Evolutionary conservation across 805 yeast species (phyloP).

Genomic region (Kuraishia floccosa): DNA sequence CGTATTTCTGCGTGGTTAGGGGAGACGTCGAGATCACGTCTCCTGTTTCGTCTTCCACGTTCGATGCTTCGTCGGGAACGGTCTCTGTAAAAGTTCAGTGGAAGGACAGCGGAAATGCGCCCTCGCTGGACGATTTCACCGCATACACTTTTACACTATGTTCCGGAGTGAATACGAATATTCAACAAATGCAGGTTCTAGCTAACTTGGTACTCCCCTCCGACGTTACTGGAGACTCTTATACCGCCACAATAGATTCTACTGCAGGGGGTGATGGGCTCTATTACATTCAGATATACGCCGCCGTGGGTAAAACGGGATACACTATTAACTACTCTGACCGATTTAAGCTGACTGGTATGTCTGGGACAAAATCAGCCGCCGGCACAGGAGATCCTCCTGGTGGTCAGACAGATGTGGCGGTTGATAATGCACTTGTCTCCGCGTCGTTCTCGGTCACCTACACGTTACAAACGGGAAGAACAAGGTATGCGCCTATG

Average conservation of each 20-base stretch:
- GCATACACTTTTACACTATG: conserved; percentile 46
- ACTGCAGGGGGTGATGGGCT: conserved; percentile 47
- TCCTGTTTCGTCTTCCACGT: conserved; percentile 29
- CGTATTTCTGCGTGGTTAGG: too few relatives aligned
- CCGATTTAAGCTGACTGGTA: conserved; percentile 54
- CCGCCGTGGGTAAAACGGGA: conserved; percentile 24
- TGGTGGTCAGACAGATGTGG: conserved; percentile 18
- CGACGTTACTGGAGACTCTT: conserved; percentile 20
- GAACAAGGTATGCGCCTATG: conserved; percentile 82
- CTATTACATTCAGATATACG: conserved; percentile 62
- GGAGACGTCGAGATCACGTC: conserved; percentile 37
- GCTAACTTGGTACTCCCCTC: conserved; percentile 17
- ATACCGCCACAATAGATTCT: conserved; percentile 31
- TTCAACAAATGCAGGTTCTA: conserved; percentile 26
- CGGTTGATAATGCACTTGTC: conserved; percentile 24
- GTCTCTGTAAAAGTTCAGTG: conserved; percentile 35
- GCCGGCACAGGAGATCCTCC: conserved; percentile 40
- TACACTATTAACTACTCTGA: conserved; percentile 56
- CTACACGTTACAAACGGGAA: conserved; percentile 72
- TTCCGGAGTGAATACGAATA: conserved; percentile 49
- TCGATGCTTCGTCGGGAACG: conserved; percentile 24
- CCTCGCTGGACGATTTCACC: conserved; percentile 30
- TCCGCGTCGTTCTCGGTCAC: conserved; percentile 53
- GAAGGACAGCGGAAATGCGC: conserved; percentile 40
- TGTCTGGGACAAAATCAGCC: conserved; percentile 55